Evolutionary conservation across 805 yeast genomes (phyloP).

Genomic region (Saccharomycopsis sp.): DNA sequence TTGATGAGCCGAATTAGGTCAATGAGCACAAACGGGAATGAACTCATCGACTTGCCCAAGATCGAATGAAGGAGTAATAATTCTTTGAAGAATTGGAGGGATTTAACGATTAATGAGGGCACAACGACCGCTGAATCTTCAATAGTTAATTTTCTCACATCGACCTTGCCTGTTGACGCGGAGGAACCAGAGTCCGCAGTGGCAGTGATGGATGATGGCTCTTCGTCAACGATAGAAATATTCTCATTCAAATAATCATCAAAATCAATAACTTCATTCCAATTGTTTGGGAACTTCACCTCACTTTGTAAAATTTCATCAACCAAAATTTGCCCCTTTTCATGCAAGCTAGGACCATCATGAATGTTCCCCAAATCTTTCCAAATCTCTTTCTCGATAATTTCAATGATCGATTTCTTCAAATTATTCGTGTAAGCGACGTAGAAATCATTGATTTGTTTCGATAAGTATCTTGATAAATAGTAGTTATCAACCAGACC

Average conservation of each 20-base stretch:
- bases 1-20: conserved; percentile 48
- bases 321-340: conserved; percentile 40
- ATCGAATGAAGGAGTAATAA: conserved; percentile 14
- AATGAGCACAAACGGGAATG: conserved; percentile 26
- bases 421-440: conserved; percentile 11
- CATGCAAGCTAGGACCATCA: conserved; percentile 4
- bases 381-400: conserved; percentile 71
- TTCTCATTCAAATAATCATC: conserved; percentile 7
- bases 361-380: conserved; percentile 55
- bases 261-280: conserved; percentile 14
- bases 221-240: not conserved
- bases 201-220: not conserved
- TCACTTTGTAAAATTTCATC: conserved; percentile 37
- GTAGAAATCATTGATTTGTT: conserved; percentile 17
- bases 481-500: conserved; percentile 6
- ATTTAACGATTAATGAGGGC: conserved; percentile 9
- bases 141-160: not conserved
- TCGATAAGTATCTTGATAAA: conserved; percentile 16
- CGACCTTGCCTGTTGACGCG: not conserved
- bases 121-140: conserved; percentile 3
- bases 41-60: conserved; percentile 13
- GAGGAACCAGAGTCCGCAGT: not conserved
- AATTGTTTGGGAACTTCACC: conserved; percentile 9
- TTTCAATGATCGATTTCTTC: conserved; percentile 12
- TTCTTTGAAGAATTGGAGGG: conserved; percentile 16